A percentile compares a stretch with the other conserved stretches of the same genome.
Evolutionary conservation across 2,329 filamentous ascomycete species (phyloP).

Genomic region (Acrocalymma vagum): DNA sequence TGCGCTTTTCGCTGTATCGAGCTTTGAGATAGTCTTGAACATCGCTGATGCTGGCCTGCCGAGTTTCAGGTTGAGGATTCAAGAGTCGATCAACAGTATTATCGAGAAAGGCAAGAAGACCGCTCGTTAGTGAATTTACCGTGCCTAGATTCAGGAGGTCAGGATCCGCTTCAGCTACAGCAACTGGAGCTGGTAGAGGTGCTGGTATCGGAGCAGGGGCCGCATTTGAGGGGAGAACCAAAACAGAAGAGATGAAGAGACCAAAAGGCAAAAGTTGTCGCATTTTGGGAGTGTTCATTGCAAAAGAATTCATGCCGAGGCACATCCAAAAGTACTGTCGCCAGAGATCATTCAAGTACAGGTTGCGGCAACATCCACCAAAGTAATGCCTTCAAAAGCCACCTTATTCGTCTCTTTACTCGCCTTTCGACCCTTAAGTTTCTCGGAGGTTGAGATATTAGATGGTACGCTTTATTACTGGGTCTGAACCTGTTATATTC

Average conservation of each 20-base stretch:
- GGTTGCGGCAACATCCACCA: too few relatives aligned
- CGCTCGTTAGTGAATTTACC: background rate
- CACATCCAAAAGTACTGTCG: too few relatives aligned
- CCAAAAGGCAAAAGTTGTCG: slow-evolving; percentile 1
- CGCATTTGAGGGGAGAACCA: background rate
- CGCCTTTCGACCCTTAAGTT: too few relatives aligned
- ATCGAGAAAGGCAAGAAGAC: slow-evolving; percentile 3
- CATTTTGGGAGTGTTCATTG: too few relatives aligned
- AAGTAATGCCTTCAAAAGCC: too few relatives aligned
- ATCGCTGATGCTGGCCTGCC: slow-evolving; percentile 6
- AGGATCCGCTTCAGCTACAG: slow-evolving; percentile 4
- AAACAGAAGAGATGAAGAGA: slow-evolving; percentile 1
- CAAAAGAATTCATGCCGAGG: too few relatives aligned
- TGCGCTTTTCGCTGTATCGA: slow-evolving; percentile 6
- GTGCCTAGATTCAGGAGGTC: slow-evolving; percentile 5
- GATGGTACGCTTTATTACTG: too few relatives aligned
- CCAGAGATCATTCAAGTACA: too few relatives aligned
- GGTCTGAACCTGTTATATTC: too few relatives aligned
- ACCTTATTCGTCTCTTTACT: too few relatives aligned
- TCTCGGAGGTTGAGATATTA: too few relatives aligned
- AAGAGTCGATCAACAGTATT: slow-evolving; percentile 2
- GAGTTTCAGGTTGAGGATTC: slow-evolving; percentile 5
- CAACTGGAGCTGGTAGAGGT: background rate
- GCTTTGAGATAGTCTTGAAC: slow-evolving; percentile 9
- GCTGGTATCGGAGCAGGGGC: too few relatives aligned